These are phyloP conservation scores for Benincasa hispida DNA, from an alignment of 306 rosid genomes.

Conservation along the genomic window DNA sequence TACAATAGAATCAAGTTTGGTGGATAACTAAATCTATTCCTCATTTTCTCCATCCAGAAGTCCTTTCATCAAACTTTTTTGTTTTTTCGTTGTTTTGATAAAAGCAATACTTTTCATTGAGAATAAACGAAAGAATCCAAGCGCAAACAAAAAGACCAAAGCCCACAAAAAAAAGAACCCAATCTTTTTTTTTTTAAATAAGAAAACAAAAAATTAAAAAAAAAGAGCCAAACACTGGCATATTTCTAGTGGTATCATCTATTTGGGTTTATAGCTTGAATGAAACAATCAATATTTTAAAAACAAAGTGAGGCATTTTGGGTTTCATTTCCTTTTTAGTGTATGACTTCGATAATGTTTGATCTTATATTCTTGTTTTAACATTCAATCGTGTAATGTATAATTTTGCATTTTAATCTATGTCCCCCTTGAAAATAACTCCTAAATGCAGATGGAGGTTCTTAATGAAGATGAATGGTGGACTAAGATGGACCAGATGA, in stretches of 20 bases:
- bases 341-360: background rate
- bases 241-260: background rate
- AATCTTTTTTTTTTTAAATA: no score
- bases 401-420: background rate
- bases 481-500: conserved; percentile 69
- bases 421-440: background rate
- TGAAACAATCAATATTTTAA: background rate
- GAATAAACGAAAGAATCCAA: no score
- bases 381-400: background rate
- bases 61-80: no score
- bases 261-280: background rate
- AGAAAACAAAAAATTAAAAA: no score
- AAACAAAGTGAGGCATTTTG: background rate
- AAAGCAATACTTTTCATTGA: background rate
- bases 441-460: conserved; percentile 52
- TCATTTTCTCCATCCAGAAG: background rate
- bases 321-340: background rate
- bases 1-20: background rate
- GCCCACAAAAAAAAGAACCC: no score
- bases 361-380: background rate
- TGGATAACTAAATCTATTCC: background rate
- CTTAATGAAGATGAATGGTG: conserved; percentile 75
- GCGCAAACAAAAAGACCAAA: no score
- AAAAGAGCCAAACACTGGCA: no score
- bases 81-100: no score